phyloP scores from a whole-genome alignment of 805 yeast species.

The Ascoidea asiatica region DNA sequence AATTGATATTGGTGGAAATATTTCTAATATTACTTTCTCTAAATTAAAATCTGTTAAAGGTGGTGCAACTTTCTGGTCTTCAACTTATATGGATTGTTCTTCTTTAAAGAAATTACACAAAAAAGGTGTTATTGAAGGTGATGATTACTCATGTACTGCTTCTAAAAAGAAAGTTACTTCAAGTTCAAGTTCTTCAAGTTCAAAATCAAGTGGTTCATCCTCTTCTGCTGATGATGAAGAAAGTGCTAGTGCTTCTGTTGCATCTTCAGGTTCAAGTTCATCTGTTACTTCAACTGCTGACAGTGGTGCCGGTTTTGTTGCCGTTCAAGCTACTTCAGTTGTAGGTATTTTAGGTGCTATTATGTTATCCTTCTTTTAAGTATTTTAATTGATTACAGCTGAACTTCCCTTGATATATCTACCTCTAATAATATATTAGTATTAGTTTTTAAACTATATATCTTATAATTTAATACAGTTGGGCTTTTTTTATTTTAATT shows the following conservation, averaged over 20 bases:
- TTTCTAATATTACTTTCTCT: slow-evolving; percentile 66
- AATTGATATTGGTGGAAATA: slow-evolving; percentile 65
- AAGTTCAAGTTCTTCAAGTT: slow-evolving; percentile 18
- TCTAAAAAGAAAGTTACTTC: slow-evolving; percentile 37
- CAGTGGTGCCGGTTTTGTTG: slow-evolving; percentile 14
- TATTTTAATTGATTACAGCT: neutral
- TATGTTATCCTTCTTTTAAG: slow-evolving; percentile 4
- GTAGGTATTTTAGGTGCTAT: slow-evolving; percentile 13
- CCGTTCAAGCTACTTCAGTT: slow-evolving; percentile 12
- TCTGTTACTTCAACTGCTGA: slow-evolving; percentile 31
- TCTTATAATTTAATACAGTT: too few species aligned
- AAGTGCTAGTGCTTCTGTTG: slow-evolving; percentile 14
- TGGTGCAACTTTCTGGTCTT: slow-evolving; percentile 75
- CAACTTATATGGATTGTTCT: slow-evolving; percentile 71
- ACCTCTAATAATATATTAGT: too few species aligned
- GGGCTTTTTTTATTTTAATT: too few species aligned
- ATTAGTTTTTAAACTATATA: too few species aligned
- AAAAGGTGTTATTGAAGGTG: slow-evolving; percentile 84
- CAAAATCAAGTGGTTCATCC: slow-evolving; percentile 15
- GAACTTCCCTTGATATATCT: neutral
- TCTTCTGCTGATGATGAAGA: slow-evolving; percentile 15
- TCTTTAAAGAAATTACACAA: slow-evolving; percentile 58
- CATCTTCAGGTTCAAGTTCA: slow-evolving; percentile 26
- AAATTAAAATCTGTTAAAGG: slow-evolving; percentile 72
- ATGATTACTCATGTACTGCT: slow-evolving; percentile 64